Evolutionary conservation across 75 land plant species (phyloP).

Genomic region (Pinus tabuliformis): DNA sequence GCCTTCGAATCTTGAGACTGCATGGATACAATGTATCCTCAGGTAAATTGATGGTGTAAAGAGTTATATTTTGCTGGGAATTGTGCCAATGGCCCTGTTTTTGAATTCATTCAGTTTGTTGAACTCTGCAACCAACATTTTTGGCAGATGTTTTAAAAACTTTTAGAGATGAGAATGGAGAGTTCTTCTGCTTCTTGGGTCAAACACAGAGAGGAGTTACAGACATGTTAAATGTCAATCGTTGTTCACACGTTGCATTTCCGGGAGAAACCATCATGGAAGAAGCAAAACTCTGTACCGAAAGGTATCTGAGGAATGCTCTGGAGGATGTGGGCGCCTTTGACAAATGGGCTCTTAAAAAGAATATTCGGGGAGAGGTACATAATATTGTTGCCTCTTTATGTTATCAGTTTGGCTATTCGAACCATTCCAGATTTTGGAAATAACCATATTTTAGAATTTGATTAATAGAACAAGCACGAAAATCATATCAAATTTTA

Average conservation of each 20-base stretch:
- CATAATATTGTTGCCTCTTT: background rate
- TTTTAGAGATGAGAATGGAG: constrained; percentile 16
- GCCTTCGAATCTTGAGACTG: constrained; percentile 17
- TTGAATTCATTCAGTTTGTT: background rate
- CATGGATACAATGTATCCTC: constrained; percentile 27
- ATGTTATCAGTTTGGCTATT: no score
- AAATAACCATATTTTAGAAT: no score
- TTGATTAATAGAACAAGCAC: no score
- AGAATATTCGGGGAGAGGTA: constrained; percentile 22
- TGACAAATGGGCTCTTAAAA: constrained; percentile 34
- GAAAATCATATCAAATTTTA: no score
- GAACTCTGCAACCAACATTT: background rate
- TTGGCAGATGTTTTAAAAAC: constrained; percentile 16
- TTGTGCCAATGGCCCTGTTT: background rate
- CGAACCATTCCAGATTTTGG: no score
- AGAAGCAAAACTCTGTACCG: constrained; percentile 17
- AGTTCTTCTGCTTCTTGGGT: constrained; percentile 30
- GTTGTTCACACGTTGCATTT: constrained; percentile 19
- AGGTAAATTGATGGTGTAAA: constrained; percentile 6
- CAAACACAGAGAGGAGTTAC: constrained; percentile 22
- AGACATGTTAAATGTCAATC: constrained; percentile 27
- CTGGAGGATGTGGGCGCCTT: background rate
- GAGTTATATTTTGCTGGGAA: background rate
- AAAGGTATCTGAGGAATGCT: constrained; percentile 13
- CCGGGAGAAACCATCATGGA: constrained; percentile 25